A percentile compares a stretch with the other conserved stretches of the same genome.
Conservation (phyloP, 1,284 basidiomycete genomes). For the Sanghuangporus sanghuang region DNA sequence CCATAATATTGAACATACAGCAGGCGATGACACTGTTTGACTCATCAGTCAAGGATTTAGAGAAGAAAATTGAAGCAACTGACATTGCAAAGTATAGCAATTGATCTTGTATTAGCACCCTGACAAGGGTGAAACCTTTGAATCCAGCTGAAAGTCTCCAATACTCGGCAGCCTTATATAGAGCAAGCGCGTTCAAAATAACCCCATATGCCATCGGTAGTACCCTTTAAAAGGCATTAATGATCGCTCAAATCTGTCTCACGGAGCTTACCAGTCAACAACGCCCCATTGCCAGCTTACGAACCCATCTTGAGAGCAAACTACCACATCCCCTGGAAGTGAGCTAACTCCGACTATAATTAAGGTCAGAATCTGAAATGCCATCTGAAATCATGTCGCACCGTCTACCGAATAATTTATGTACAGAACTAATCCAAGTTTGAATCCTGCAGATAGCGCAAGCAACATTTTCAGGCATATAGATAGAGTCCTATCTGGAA, state of each 20-base stretch:
- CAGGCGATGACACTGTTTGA: background rate
- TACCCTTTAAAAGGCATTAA: background rate
- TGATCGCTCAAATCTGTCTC: background rate
- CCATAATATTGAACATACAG: background rate
- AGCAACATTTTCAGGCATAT: background rate
- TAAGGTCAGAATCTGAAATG: background rate
- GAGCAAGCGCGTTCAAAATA: background rate
- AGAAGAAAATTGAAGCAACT: background rate
- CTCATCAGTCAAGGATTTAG: background rate
- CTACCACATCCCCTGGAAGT: background rate
- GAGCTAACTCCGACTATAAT: background rate
- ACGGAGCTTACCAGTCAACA: background rate
- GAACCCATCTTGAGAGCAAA: background rate
- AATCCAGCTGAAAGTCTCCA: background rate
- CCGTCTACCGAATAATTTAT: background rate
- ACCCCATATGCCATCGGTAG: background rate
- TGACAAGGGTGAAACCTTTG: background rate
- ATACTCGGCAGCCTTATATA: background rate
- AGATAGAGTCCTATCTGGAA: background rate
- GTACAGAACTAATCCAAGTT: background rate
- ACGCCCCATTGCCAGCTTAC: background rate
- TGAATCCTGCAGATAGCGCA: background rate
- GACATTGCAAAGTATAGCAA: background rate
- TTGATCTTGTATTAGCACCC: slow-evolving; percentile 5
- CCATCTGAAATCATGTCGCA: background rate